phyloP scores from a whole-genome alignment of 1,284 basidiomycete species.

The Sphagnurus paluster region DNA sequence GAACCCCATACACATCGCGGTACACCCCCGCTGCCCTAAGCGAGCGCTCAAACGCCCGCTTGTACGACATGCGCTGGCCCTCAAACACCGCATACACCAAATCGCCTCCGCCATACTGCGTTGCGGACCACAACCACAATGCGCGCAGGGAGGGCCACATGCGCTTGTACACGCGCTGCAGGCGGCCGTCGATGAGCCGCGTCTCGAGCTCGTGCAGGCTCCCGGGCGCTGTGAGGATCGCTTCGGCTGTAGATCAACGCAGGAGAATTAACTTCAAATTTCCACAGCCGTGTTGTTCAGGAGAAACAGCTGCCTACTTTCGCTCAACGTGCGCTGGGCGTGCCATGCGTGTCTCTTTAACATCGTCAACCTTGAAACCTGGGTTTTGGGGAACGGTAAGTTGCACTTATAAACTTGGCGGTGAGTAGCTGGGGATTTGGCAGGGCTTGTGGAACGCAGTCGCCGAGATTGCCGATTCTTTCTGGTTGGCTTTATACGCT shows the following conservation, averaged over 20 bases:
- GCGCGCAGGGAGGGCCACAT: slow-evolving; percentile 49
- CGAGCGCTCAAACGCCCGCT: slow-evolving; percentile 42
- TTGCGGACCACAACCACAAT: slow-evolving; percentile 49
- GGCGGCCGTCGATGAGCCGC: slow-evolving; percentile 43
- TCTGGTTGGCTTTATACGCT: no score
- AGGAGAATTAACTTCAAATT: not conserved
- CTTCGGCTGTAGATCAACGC: slow-evolving; percentile 32
- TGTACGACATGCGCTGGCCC: slow-evolving; percentile 48
- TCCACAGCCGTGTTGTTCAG: not conserved
- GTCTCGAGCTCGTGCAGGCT: slow-evolving; percentile 51
- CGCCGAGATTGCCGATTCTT: no score
- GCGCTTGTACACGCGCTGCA: slow-evolving; percentile 58
- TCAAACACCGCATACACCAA: slow-evolving; percentile 60
- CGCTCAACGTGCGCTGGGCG: slow-evolving; percentile 14
- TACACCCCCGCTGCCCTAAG: slow-evolving; percentile 48
- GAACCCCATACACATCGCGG: slow-evolving; percentile 46
- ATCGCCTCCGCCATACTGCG: slow-evolving; percentile 37
- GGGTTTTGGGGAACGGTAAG: no score
- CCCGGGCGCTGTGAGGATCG: slow-evolving; percentile 49
- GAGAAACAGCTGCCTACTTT: slow-evolving; percentile 8
- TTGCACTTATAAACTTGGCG: no score
- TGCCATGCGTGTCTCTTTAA: slow-evolving; percentile 8
- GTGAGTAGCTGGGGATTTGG: no score
- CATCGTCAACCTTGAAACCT: no score
- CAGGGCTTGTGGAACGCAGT: no score